These are phyloP conservation scores for Torulaspora delbrueckii DNA, from an alignment of 805 yeast species.

Conservation along the genomic window DNA sequence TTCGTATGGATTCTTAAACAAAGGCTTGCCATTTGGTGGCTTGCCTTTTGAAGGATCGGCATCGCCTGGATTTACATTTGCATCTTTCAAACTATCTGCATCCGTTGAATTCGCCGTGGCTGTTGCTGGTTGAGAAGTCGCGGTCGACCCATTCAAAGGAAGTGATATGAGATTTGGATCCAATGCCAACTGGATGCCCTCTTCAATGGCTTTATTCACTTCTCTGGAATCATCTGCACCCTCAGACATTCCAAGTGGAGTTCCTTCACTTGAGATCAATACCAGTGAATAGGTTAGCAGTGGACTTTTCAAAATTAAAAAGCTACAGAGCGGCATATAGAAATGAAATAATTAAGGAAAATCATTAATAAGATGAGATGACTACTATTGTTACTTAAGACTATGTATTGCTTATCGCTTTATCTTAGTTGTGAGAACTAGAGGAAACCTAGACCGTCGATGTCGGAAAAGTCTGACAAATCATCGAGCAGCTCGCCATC, in stretches of 20 bases:
- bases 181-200: conserved; percentile 30
- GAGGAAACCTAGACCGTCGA: conserved; percentile 32
- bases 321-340: background rate
- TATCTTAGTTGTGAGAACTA: conserved; percentile 3
- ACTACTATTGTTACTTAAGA: background rate
- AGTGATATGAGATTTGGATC: conserved; percentile 33
- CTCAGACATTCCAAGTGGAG: background rate
- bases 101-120: background rate
- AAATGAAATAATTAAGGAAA: background rate
- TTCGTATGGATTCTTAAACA: conserved; percentile 33
- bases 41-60: conserved; percentile 4
- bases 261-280: background rate
- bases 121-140: conserved; percentile 9
- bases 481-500: conserved; percentile 29
- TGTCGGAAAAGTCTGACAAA: conserved; percentile 34
- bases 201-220: background rate
- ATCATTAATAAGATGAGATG: background rate
- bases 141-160: conserved; percentile 13
- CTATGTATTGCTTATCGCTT: background rate
- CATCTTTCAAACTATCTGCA: conserved; percentile 4
- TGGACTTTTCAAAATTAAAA: background rate
- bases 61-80: background rate
- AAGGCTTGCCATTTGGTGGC: conserved; percentile 5
- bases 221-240: background rate
- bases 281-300: background rate